phyloP scores from a whole-genome alignment of 2,329 filamentous ascomycete species.

The Nemania bipapillata region DNA sequence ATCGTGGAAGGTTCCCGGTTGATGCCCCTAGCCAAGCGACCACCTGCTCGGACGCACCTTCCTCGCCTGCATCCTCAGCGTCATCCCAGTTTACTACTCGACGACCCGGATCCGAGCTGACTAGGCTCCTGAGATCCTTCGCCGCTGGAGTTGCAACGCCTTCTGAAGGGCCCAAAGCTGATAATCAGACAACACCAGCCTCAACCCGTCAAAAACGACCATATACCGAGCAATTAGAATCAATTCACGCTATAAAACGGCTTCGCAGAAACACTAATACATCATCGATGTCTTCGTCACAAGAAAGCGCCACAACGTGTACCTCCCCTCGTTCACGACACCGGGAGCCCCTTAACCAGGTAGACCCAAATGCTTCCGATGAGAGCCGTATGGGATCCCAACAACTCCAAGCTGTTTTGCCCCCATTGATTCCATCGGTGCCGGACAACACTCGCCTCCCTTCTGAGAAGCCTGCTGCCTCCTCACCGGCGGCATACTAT shows the following conservation, averaged over 20 bases:
- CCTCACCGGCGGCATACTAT: conserved; percentile 25
- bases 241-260: conserved; percentile 14
- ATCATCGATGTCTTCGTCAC: conserved; percentile 12
- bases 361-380: conserved; percentile 29
- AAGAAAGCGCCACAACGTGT: conserved; percentile 11
- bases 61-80: conserved; percentile 34
- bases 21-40: conserved; percentile 60
- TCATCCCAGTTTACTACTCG: conserved; percentile 10
- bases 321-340: not conserved
- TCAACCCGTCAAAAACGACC: conserved; percentile 28
- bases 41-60: conserved; percentile 51
- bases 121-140: conserved; percentile 29
- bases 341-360: conserved; percentile 35
- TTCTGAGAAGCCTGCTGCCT: conserved; percentile 6
- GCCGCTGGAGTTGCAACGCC: not conserved
- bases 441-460: not conserved
- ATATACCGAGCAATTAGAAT: conserved; percentile 1
- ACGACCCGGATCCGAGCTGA: not conserved
- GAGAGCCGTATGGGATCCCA: conserved; percentile 4
- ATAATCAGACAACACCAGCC: not conserved
- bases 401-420: not conserved
- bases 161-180: not conserved
- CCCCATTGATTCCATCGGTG: not conserved
- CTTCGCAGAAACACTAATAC: conserved; percentile 1
- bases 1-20: conserved; percentile 58